A percentile compares a stretch with the other conserved stretches of the same genome.
phyloP scores from a whole-genome alignment of 1,284 basidiomycete species.

The Cystobasidium sp. region DNA sequence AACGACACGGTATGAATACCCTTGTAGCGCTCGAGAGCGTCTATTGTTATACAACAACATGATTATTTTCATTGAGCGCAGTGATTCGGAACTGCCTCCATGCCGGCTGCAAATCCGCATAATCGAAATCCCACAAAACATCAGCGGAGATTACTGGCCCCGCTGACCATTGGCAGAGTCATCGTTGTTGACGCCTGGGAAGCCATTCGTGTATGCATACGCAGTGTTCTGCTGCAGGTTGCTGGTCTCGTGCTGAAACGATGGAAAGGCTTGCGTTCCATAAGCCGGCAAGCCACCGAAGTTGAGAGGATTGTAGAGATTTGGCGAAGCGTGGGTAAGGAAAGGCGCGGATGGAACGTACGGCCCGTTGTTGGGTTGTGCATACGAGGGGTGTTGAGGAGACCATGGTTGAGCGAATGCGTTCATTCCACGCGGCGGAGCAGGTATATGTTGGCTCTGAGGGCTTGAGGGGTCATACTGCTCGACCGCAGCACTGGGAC shows the following conservation, averaged over 20 bases:
- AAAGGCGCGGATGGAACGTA: slow-evolving; percentile 3
- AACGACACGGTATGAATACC: not conserved
- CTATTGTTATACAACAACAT: too few relatives aligned
- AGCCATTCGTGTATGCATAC: too few relatives aligned
- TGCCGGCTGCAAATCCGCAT: too few relatives aligned
- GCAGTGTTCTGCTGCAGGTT: too few relatives aligned
- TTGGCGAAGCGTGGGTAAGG: not conserved
- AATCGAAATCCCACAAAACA: too few relatives aligned
- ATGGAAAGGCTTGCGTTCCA: too few relatives aligned
- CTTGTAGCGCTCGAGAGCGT: not conserved
- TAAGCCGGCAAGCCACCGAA: not conserved
- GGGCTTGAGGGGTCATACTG: slow-evolving; percentile 26
- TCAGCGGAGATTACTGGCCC: too few relatives aligned
- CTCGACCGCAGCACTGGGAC: slow-evolving; percentile 14
- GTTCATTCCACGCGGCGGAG: not conserved
- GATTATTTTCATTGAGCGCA: too few relatives aligned
- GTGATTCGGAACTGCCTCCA: too few relatives aligned
- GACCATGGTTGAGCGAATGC: slow-evolving; percentile 5
- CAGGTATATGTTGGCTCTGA: not conserved
- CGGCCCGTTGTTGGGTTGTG: not conserved
- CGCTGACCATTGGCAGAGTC: too few relatives aligned
- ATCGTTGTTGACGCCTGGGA: too few relatives aligned
- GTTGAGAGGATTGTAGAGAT: not conserved
- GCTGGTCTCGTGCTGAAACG: too few relatives aligned
- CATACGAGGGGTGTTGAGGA: slow-evolving; percentile 3